A percentile compares a stretch with the other conserved stretches of the same genome.
phyloP scores from a whole-genome alignment of 1,284 basidiomycete species.

The Ustilago lituana region DNA sequence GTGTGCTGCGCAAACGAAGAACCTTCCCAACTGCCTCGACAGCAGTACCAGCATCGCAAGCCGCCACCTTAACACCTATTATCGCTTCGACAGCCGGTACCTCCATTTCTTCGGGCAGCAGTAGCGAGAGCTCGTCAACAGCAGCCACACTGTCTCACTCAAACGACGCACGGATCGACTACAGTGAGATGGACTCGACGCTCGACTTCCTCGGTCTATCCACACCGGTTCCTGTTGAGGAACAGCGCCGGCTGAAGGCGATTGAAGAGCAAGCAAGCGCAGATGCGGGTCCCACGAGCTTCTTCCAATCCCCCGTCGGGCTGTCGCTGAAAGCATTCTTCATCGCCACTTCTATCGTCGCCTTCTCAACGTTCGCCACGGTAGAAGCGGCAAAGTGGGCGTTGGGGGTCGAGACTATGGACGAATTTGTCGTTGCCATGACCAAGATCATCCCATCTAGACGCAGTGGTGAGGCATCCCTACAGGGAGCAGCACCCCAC shows the following conservation, averaged over 20 bases:
- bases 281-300: conserved; percentile 8
- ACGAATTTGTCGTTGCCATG: conserved; percentile 48
- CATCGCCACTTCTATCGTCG: conserved; percentile 44
- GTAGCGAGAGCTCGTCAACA: background rate
- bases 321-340: conserved; percentile 45
- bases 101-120: background rate
- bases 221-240: conserved; percentile 24
- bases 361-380: conserved; percentile 14
- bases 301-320: conserved; percentile 40
- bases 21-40: background rate
- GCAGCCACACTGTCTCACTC: conserved; percentile 6
- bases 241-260: conserved; percentile 26
- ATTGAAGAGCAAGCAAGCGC: conserved; percentile 7
- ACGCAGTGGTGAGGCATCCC: conserved; percentile 5
- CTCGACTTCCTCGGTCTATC: conserved; percentile 47
- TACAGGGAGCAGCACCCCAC: conserved; percentile 30
- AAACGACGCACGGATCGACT: conserved; percentile 32
- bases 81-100: background rate
- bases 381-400: conserved; percentile 27
- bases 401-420: conserved; percentile 40
- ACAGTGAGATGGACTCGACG: conserved; percentile 46
- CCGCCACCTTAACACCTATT: background rate
- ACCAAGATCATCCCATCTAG: conserved; percentile 32
- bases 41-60: background rate
- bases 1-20: conserved; percentile 22